Evolutionary conservation across 352 stramenopile genomes (phyloP).

Genomic region (Pythium rhizo-oryzae): DNA sequence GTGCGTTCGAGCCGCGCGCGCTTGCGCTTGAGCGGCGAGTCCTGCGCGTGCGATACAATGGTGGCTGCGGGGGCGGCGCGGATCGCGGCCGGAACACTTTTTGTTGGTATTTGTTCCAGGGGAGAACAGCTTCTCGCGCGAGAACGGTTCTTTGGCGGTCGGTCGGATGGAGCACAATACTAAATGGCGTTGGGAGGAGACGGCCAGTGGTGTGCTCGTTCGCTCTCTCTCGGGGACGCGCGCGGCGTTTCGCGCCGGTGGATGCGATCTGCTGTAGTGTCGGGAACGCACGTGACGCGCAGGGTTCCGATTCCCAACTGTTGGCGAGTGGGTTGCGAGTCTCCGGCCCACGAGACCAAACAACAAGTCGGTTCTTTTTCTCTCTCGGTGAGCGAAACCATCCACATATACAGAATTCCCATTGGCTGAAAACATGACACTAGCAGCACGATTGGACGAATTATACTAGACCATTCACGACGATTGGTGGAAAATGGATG

Average conservation of each 20-base stretch:
- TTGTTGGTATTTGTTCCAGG: neutral
- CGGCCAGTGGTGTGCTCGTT: neutral
- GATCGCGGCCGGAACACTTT: neutral
- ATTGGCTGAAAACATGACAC: slow-evolving; percentile 5
- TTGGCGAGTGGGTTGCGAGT: slow-evolving; percentile 10
- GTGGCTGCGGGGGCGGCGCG: neutral
- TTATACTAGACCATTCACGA: neutral
- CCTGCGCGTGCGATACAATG: neutral
- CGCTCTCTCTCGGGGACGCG: too few species aligned
- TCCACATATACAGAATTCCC: neutral
- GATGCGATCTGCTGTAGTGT: neutral
- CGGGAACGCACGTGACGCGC: neutral
- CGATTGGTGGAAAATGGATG: slow-evolving; percentile 6
- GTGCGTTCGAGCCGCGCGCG: slow-evolving; percentile 18
- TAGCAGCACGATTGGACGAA: neutral
- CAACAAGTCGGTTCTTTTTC: slow-evolving; percentile 8
- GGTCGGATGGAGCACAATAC: neutral
- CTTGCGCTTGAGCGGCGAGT: slow-evolving; percentile 22
- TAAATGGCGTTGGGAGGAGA: neutral
- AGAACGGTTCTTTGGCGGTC: neutral
- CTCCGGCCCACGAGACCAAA: neutral
- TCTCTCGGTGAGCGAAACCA: slow-evolving; percentile 6
- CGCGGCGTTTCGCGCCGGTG: slow-evolving; percentile 1
- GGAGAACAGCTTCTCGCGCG: neutral
- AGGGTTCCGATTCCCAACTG: slow-evolving; percentile 3